Evolutionary conservation across 2,329 filamentous ascomycete genomes (phyloP), one percentile per base, ranked within the genome.

Genomic region (Microdochium nivale): DNA sequence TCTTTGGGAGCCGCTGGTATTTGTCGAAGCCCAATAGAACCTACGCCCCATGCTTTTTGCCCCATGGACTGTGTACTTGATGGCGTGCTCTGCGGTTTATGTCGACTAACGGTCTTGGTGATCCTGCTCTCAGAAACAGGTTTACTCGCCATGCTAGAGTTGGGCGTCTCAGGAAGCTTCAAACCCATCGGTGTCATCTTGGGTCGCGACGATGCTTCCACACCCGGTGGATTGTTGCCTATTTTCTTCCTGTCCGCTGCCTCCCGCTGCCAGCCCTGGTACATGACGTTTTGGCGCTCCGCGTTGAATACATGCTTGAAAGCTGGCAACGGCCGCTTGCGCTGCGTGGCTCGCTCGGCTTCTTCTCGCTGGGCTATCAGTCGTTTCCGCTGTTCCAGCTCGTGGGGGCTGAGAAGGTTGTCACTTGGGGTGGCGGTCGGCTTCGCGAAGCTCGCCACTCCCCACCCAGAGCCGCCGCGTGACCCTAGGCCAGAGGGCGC

Each of bases 361-460:
- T 46, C 33, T 52, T 54, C 53, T 55, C 56, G 53, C 30, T 55
- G 53, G 13, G 53, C 53, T 24, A 62, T 50, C 13, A 64, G 54
- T 43, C 52, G 53, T 25, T 60, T 49, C n/a, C 60, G 57, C n/a
- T 58, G 56, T 43, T 51, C 53, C 13, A 53, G 48, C 51, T 60
- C 59, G 14, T 56, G 54, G 3, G 53, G 53, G 19, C 53, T 54
- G 25, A 59, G 49, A 2, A 61, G 47, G 51, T 49, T 51, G 16
- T 52, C 51, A 10, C 52, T 37, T 2, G 54, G 49, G 16, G 49
- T 19, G 40, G 9, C 13, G 16, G 40, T 5, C 8, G 40, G 40
- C 21, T 44, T 44, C 14, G 19, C 19, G 9, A 44, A 19, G 19
- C 14, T 19, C 21, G 40, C 21, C 7, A 19, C 40, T 23, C 40